A percentile compares a stretch with the other conserved stretches of the same genome.
Evolutionary conservation across 208 protist species (phyloP).

Genomic region (Trypanosoma grayi): DNA sequence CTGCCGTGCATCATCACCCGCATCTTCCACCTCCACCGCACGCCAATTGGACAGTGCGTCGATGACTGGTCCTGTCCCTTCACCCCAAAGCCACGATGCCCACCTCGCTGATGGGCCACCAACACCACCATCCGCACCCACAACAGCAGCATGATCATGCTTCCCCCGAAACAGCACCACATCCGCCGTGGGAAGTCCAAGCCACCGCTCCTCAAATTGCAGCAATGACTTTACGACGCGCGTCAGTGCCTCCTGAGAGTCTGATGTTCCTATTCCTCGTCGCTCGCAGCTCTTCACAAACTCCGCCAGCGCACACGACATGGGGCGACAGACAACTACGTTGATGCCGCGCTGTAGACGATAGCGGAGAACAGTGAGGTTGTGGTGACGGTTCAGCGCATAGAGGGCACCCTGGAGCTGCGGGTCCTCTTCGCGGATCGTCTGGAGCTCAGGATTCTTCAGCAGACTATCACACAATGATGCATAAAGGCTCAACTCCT

Average conservation of each 20-base stretch:
- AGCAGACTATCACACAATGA: conserved; percentile 26
- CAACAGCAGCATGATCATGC: neutral
- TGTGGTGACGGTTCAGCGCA: conserved; percentile 56
- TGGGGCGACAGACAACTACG: conserved; percentile 28
- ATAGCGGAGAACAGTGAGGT: conserved; percentile 57
- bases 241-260: neutral
- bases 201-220: conserved; percentile 55
- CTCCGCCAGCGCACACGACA: conserved; percentile 14
- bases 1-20: neutral
- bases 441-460: neutral
- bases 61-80: neutral
- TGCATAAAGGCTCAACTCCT: conserved; percentile 18
- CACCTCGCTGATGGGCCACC: neutral
- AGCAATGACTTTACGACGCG: conserved; percentile 18
- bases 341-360: conserved; percentile 50
- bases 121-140: neutral
- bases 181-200: conserved; percentile 41
- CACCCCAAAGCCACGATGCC: conserved; percentile 1
- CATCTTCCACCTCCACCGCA: neutral
- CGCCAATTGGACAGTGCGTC: conserved; percentile 6
- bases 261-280: neutral
- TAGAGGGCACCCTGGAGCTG: conserved; percentile 44
- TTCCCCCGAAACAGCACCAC: conserved; percentile 10
- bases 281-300: neutral
- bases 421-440: conserved; percentile 24